Evolutionary conservation across 805 yeast species (phyloP).

Genomic region (Kodamaea nitidulidarum): DNA sequence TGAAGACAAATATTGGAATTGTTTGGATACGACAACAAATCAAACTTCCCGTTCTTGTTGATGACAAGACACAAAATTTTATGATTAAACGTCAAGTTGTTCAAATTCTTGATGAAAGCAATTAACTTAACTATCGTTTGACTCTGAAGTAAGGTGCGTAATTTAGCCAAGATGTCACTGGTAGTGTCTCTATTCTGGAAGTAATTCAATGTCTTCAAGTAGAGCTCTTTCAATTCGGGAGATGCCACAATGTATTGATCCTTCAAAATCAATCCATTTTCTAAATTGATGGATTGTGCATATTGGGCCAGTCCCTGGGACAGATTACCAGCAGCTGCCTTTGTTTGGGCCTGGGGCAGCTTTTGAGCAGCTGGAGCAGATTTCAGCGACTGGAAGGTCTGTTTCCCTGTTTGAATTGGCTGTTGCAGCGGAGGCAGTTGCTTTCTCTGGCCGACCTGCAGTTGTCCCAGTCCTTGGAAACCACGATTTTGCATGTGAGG

Average conservation of each 20-base stretch:
- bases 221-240: slow-evolving; percentile 48
- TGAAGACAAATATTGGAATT: slow-evolving; percentile 57
- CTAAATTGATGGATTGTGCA: slow-evolving; percentile 39
- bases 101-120: slow-evolving; percentile 36
- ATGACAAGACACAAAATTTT: slow-evolving; percentile 47
- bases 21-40: slow-evolving; percentile 62
- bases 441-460: slow-evolving; percentile 7
- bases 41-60: slow-evolving; percentile 64
- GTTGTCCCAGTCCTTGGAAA: slow-evolving; percentile 6
- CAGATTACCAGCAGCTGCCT: not conserved
- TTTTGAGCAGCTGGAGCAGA: not conserved
- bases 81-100: slow-evolving; percentile 39
- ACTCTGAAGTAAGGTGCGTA: slow-evolving; percentile 24
- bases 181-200: slow-evolving; percentile 39
- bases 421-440: slow-evolving; percentile 6
- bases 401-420: slow-evolving; percentile 12
- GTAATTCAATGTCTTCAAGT: slow-evolving; percentile 47
- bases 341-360: not conserved
- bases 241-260: slow-evolving; percentile 59
- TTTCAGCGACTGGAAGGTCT: slow-evolving; percentile 12
- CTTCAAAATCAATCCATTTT: slow-evolving; percentile 58
- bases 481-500: slow-evolving; percentile 10
- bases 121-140: slow-evolving; percentile 30
- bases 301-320: slow-evolving; percentile 2
- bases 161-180: slow-evolving; percentile 21